phyloP scores from a whole-genome alignment of 2,329 filamentous ascomycete species.

The Cytospora leucostoma region DNA sequence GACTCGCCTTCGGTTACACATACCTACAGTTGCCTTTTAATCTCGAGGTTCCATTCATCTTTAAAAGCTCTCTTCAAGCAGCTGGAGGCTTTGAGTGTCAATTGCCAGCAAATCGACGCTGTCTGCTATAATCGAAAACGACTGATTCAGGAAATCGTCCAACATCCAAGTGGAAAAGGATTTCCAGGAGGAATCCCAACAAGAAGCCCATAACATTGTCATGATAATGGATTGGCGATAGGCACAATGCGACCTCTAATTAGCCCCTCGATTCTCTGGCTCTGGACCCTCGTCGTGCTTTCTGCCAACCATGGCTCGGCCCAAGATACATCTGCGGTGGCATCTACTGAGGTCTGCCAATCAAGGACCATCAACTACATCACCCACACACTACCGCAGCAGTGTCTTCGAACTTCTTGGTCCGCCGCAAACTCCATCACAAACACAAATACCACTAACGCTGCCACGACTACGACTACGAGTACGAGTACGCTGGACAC shows the following conservation, averaged over 20 bases:
- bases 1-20: slow-evolving; percentile 1
- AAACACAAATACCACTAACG: slow-evolving; percentile 15
- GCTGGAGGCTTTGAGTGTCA: background rate
- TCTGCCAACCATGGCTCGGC: slow-evolving; percentile 17
- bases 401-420: slow-evolving; percentile 70
- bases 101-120: background rate
- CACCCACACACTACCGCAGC: slow-evolving; percentile 74
- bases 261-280: slow-evolving; percentile 10
- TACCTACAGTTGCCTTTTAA: slow-evolving; percentile 1
- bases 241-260: slow-evolving; percentile 22
- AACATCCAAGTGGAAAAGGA: background rate
- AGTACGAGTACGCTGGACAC: slow-evolving; percentile 29
- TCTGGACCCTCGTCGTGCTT: slow-evolving; percentile 1
- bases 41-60: background rate
- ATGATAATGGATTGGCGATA: slow-evolving; percentile 26
- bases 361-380: slow-evolving; percentile 77
- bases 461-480: slow-evolving; percentile 32
- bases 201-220: background rate
- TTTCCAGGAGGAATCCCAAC: background rate
- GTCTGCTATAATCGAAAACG: background rate
- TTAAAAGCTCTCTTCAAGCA: background rate
- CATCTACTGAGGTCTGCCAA: slow-evolving; percentile 47
- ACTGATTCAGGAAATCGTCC: background rate
- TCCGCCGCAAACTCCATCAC: slow-evolving; percentile 32
- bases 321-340: background rate